Evolutionary conservation across 495 filamentous ascomycete genomes (phyloP).

Genomic region (Penicillium flavigenum): DNA sequence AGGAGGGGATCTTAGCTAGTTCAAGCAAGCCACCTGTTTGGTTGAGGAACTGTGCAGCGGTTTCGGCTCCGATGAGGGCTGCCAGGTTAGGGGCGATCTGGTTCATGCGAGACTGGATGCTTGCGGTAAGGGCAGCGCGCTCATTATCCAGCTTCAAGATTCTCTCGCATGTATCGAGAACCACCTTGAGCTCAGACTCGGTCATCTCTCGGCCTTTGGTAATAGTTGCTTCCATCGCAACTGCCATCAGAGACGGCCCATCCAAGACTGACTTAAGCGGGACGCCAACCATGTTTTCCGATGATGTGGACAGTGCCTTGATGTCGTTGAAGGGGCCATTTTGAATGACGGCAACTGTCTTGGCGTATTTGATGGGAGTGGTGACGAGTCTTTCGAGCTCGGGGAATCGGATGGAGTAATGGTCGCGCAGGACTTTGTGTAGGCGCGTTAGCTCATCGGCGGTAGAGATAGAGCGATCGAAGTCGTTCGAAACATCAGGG

Average conservation of each 20-base stretch:
- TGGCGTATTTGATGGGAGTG: slow-evolving; percentile 92
- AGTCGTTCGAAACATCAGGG: slow-evolving; percentile 66
- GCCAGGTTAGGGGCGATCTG: slow-evolving; percentile 94
- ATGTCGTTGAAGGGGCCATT: slow-evolving; percentile 93
- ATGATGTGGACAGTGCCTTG: slow-evolving; percentile 64
- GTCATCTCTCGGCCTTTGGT: slow-evolving; percentile 77
- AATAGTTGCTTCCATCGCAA: slow-evolving; percentile 91
- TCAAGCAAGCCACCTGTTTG: slow-evolving; percentile 84
- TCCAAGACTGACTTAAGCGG: slow-evolving; percentile 78
- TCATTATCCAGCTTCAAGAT: slow-evolving; percentile 82
- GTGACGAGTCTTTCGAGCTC: slow-evolving; percentile 93
- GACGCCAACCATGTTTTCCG: slow-evolving; percentile 71
- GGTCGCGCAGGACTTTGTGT: slow-evolving; percentile 92
- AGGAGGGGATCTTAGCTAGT: slow-evolving; percentile 86
- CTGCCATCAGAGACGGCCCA: slow-evolving; percentile 88
- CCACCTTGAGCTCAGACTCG: slow-evolving; percentile 68
- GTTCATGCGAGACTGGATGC: slow-evolving; percentile 96
- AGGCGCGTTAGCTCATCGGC: slow-evolving; percentile 89
- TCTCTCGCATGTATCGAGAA: slow-evolving; percentile 81
- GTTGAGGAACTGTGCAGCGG: slow-evolving; percentile 93
- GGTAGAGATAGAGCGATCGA: slow-evolving; percentile 87
- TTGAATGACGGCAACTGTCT: slow-evolving; percentile 87
- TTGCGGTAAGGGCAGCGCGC: slow-evolving; percentile 84
- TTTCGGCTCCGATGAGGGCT: slow-evolving; percentile 89
- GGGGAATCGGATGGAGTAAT: slow-evolving; percentile 91